Evolutionary conservation across 2,329 filamentous ascomycete genomes (phyloP).

Genomic region (Aspergillus latus): DNA sequence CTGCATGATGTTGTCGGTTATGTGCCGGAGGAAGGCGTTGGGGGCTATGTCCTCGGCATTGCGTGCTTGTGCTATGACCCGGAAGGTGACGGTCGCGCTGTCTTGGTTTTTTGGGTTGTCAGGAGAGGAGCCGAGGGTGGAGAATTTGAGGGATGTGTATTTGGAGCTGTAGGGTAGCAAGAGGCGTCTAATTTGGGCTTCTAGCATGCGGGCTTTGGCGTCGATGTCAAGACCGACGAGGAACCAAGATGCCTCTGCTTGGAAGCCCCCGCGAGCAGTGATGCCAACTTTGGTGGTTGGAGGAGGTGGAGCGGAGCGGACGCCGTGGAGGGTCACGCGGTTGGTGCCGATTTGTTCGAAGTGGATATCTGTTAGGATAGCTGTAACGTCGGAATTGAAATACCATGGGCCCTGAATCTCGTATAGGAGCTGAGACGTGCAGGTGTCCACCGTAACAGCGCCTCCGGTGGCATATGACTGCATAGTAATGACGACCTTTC

Average conservation of each 20-base stretch:
- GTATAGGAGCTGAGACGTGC: slow-evolving; percentile 54
- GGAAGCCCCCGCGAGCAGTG: slow-evolving; percentile 48
- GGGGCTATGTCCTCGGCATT: slow-evolving; percentile 37
- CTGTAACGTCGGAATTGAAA: slow-evolving; percentile 59
- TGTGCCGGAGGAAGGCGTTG: slow-evolving; percentile 36
- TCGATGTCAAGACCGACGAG: slow-evolving; percentile 47
- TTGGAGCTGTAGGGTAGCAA: slow-evolving; percentile 36
- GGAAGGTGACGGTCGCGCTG: slow-evolving; percentile 43
- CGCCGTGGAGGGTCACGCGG: slow-evolving; percentile 51
- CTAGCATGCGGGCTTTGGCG: slow-evolving; percentile 49
- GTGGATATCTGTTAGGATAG: slow-evolving; percentile 50
- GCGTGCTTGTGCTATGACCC: slow-evolving; percentile 49
- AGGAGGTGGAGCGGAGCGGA: slow-evolving; percentile 46
- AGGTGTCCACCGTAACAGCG: slow-evolving; percentile 51
- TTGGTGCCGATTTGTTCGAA: slow-evolving; percentile 54
- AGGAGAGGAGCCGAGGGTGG: slow-evolving; percentile 29
- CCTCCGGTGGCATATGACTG: slow-evolving; percentile 42
- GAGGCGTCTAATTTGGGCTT: slow-evolving; percentile 44
- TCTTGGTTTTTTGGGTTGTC: slow-evolving; percentile 43
- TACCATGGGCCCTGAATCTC: slow-evolving; percentile 59
- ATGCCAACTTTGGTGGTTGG: slow-evolving; percentile 54
- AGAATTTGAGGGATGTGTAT: slow-evolving; percentile 34
- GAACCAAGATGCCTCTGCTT: slow-evolving; percentile 49
- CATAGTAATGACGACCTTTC: slow-evolving; percentile 47
- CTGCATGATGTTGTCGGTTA: slow-evolving; percentile 44